Base-by-base conservation (phyloP, 768 basidiomycete species). In the Amanita exitialis region DNA sequence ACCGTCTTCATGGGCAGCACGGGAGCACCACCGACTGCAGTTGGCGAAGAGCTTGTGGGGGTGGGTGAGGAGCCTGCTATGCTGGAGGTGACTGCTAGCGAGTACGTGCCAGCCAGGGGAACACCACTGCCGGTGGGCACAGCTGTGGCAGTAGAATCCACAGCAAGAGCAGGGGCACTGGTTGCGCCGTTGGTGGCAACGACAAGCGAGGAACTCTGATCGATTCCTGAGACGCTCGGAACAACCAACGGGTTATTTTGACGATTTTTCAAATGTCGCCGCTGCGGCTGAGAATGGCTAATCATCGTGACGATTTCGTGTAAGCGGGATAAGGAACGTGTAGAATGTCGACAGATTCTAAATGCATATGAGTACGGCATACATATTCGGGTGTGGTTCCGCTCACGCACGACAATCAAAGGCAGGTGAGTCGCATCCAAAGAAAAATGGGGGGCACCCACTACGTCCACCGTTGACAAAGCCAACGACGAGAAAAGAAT, bases 1-100 rank as follows among this genome's bases (percentile, higher is more conserved):
- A 84, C 82, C 4, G 80, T 76, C 52, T 73, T 69, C 52, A 76
- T 57, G 3, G 76, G 59, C 13, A 79, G 75, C 4, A 64, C 52
- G 16, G 63, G 63, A 35, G 58, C 54, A 15, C 61, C 50, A 43
- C 57, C 51, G 38, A 44, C 54, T 4, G 64, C 25, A 23, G 54
- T 27, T n/a, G 63, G 1, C 2, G 59, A 28, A 13, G 57, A 8
- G 25, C 23, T 4, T n/a, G 32, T 25, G 23, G 10, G 38, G 25
- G 35, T 4, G 6, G 18, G 13, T 32, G 36, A 6, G 27, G 23
- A 37, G 30, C 5, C 30, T 23, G 18, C 20, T 13, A 34, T 9
- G n/a, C 30, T 28, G 20, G 42, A 45, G 13, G 35, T 43, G 12
- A 35, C 6, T 21, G 25, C 9, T 9, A 30, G 32, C 2, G 51